Evolutionary conservation across 306 rosid species (phyloP).

Genomic region (Cicer arietinum): DNA sequence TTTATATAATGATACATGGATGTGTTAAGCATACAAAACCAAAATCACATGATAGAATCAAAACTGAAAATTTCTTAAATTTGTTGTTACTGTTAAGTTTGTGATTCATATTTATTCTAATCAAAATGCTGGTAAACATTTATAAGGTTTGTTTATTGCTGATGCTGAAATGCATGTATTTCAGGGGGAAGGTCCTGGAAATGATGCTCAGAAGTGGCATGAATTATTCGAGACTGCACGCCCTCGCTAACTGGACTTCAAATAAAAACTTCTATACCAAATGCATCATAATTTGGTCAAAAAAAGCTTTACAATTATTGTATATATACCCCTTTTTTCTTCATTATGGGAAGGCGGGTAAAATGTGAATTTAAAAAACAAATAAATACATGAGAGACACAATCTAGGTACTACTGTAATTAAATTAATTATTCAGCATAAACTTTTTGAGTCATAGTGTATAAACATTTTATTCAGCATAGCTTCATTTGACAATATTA

Average conservation of each 20-base stretch:
- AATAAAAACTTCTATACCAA: conserved; percentile 2
- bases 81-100: not conserved
- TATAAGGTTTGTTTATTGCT: conserved; percentile 31
- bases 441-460: not conserved
- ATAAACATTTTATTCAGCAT: conserved; percentile 10
- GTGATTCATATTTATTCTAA: not conserved
- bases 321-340: not conserved
- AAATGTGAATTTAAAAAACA: not conserved
- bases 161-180: conserved; percentile 36
- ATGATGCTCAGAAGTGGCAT: conserved; percentile 70
- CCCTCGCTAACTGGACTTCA: conserved; percentile 33
- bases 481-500: not conserved
- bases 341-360: not conserved
- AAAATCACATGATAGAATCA: conserved; percentile 7
- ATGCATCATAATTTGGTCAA: conserved; percentile 6
- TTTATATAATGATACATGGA: not conserved
- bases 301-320: not conserved
- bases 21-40: not conserved
- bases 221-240: conserved; percentile 68
- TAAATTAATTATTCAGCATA: not conserved
- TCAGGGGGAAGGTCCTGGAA: conserved; percentile 95
- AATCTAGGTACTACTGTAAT: not conserved
- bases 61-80: not conserved
- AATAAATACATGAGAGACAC: no score
- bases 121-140: not conserved